Evolutionary conservation across 2,329 filamentous ascomycete genomes (phyloP).

Genomic region (Chrysoporthe austroafricana): DNA sequence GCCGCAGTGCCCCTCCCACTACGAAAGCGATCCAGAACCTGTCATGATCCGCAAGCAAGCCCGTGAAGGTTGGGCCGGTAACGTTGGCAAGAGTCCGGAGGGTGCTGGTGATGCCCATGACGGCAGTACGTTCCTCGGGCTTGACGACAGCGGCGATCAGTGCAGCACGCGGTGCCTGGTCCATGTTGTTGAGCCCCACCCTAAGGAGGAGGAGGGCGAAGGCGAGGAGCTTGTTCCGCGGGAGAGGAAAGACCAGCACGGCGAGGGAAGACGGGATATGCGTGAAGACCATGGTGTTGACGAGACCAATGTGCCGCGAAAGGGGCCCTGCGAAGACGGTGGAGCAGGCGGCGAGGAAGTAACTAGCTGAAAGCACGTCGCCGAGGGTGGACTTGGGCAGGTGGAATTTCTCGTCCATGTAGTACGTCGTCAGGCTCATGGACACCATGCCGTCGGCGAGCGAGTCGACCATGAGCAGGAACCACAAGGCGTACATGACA

Average conservation of each 20-base stretch:
- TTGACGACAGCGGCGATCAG: constrained; percentile 70
- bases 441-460: constrained; percentile 69
- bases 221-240: constrained; percentile 54
- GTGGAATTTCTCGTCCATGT: constrained; percentile 59
- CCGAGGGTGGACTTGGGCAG: constrained; percentile 61
- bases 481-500: constrained; percentile 68
- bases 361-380: constrained; percentile 57
- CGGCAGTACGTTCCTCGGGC: constrained; percentile 67
- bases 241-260: constrained; percentile 62
- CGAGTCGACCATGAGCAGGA: constrained; percentile 66
- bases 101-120: constrained; percentile 70
- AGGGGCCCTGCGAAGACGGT: constrained; percentile 62
- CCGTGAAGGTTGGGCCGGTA: constrained; percentile 58
- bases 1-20: constrained; percentile 54
- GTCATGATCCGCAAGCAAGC: constrained; percentile 54
- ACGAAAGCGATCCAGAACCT: constrained; percentile 67
- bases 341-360: constrained; percentile 58
- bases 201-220: constrained; percentile 61
- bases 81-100: constrained; percentile 63
- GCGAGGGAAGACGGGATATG: constrained; percentile 66
- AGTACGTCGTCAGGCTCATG: constrained; percentile 62
- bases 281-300: constrained; percentile 68
- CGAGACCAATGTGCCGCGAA: constrained; percentile 60
- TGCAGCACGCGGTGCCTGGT: constrained; percentile 67
- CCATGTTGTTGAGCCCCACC: constrained; percentile 69